Evolutionary conservation across 139 green algal species (phyloP).

Genomic region (Diplosphaera chodatii): DNA sequence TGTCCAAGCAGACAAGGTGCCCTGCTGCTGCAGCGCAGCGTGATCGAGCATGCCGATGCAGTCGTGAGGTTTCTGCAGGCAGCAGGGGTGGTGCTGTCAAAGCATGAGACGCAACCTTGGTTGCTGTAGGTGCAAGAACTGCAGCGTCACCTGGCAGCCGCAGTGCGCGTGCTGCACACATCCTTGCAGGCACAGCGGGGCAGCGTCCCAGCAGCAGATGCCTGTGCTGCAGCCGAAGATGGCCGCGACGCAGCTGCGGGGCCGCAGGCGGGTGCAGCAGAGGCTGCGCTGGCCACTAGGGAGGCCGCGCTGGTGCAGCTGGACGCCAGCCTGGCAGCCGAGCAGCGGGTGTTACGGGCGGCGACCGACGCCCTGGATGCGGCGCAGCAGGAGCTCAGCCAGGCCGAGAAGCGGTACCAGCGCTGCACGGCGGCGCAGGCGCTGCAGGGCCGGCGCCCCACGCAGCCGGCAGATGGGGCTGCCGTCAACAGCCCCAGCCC

Average conservation of each 20-base stretch:
- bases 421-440: conserved; percentile 8
- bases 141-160: conserved; percentile 1
- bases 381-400: conserved; percentile 12
- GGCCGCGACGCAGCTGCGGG: no score
- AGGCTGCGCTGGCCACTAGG: not conserved
- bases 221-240: no score
- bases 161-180: not conserved
- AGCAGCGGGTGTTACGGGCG: conserved; percentile 12
- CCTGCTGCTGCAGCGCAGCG: no score
- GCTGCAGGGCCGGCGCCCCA: not conserved
- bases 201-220: no score
- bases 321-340: not conserved
- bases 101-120: no score
- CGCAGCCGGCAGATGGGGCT: no score
- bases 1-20: not conserved
- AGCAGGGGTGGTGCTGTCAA: no score
- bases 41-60: no score
- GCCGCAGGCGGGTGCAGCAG: conserved; percentile 1
- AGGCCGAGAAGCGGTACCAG: conserved; percentile 13
- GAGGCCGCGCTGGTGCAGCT: not conserved
- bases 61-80: no score
- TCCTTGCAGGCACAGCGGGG: not conserved
- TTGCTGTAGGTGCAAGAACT: not conserved
- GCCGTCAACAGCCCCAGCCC: no score
- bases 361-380: conserved; percentile 2